Conservation (phyloP, 2,329 filamentous ascomycete genomes). For the Chaetomium strumarium region DNA sequence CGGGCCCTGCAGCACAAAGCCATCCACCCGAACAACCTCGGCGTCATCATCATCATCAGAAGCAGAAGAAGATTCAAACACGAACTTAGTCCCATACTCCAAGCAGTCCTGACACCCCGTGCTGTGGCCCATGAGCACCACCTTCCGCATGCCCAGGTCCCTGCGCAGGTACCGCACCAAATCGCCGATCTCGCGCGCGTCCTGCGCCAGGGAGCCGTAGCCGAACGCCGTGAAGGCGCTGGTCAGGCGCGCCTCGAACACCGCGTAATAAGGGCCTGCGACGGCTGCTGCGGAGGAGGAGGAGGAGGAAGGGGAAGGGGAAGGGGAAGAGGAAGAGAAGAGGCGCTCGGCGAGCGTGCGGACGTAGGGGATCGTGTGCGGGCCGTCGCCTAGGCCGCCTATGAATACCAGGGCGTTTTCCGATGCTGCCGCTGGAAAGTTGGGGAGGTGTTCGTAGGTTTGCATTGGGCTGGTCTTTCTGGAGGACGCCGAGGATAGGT, state of each 20-base stretch:
- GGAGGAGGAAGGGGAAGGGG: conserved; percentile 32
- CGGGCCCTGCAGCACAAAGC: conserved; percentile 72
- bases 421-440: conserved; percentile 15
- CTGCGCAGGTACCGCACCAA: conserved; percentile 49
- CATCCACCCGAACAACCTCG: conserved; percentile 47
- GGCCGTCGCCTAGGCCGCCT: conserved; percentile 64
- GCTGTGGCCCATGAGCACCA: conserved; percentile 54
- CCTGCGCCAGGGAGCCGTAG: conserved; percentile 43
- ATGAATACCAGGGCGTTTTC: conserved; percentile 61
- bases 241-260: conserved; percentile 51
- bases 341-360: conserved; percentile 41
- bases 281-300: conserved; percentile 25
- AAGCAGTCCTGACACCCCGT: conserved; percentile 57
- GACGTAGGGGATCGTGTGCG: conserved; percentile 57
- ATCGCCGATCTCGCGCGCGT: conserved; percentile 48
- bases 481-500: not conserved
- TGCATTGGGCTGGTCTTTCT: not conserved
- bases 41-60: not conserved
- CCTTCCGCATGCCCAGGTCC: conserved; percentile 41
- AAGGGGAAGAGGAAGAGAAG: conserved; percentile 21
- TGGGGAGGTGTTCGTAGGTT: conserved; percentile 16
- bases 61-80: conserved; percentile 7
- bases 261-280: conserved; percentile 39
- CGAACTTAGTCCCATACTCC: conserved; percentile 41
- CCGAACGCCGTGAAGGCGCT: conserved; percentile 51